Evolutionary conservation across 352 stramenopile species (phyloP).

Genomic region (Globisporangium echinulatum): DNA sequence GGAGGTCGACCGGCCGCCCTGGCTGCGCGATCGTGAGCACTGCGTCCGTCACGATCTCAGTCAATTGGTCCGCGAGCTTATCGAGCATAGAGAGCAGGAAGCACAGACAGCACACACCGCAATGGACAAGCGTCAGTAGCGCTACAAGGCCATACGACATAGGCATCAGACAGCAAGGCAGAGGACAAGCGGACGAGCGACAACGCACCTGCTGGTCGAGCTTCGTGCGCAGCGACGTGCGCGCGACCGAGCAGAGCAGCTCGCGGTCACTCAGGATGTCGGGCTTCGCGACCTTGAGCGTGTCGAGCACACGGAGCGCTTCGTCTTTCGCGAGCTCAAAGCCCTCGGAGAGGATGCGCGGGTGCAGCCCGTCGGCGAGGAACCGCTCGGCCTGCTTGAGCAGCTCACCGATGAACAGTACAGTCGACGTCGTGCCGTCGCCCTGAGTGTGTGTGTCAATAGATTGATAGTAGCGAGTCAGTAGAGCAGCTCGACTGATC

Average conservation of each 20-base stretch:
- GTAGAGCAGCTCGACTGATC: no score
- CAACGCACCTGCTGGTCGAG: constrained; percentile 85
- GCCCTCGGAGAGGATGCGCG: constrained; percentile 95
- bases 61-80: constrained; percentile 87
- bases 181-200: not conserved
- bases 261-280: constrained; percentile 93
- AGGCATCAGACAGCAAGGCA: no score
- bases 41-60: constrained; percentile 96
- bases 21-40: constrained; percentile 92
- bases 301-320: constrained; percentile 91
- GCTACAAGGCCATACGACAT: not conserved
- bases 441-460: constrained; percentile 27
- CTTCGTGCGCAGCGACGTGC: constrained; percentile 97
- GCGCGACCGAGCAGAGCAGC: constrained; percentile 90
- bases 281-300: constrained; percentile 78
- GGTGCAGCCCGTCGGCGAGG: constrained; percentile 95
- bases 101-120: constrained; percentile 4
- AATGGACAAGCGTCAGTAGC: not conserved
- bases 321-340: constrained; percentile 97
- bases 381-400: constrained; percentile 97
- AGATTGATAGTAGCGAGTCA: no score
- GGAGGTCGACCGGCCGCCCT: constrained; percentile 91
- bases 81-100: not conserved
- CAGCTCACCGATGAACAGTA: constrained; percentile 98
- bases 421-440: constrained; percentile 98